Base-by-base conservation (phyloP, 345 rosid genomes). In the Anastatica hierochuntica region DNA sequence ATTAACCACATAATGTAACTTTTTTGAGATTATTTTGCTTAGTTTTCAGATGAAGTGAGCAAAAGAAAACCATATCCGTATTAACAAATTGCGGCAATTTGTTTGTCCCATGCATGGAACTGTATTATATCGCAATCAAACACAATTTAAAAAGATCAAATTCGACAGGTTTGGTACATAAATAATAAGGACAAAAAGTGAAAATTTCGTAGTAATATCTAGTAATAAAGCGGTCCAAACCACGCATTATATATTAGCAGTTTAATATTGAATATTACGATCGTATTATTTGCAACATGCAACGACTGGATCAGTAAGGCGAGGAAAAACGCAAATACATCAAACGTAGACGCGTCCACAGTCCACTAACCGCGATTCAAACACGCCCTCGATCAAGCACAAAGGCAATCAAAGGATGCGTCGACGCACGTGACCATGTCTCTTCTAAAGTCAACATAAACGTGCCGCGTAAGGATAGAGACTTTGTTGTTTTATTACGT, bases 391-490 rank as follows among this genome's bases (percentile, higher is more conserved):
- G 56, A 49, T 48, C 44, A 43, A 64, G 39, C 45, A 14, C 12
- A 43, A n/a, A 43, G 50, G 49, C 17, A 41, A 29, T 7, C 31
- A 56, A 13, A 55, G 36, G 49, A 31, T 45, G 33, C 23, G 60
- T 62, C 49, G 65, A 46, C 62, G 31, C 62, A 56, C 62, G 56
- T 64, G 68, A 56, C 51, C 51, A 41, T 64, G 63, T 64, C 63
- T 2, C 58, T 42, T 43, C 14, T 10, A 42, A 19, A 42, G 69
- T 64, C 69, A 64, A 48, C 52, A 49, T 64, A 49, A 64, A 64
- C 52, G 63, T 49, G 46, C 69, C 69, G 63, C 63, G 63, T 56
- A 56, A 63, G 36, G 27, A 15, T 14, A 29, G 20, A 30, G 62
- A 55, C 62, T 54, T 59, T 19, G 55, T 16, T 33, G 36, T 38